phyloP scores from a whole-genome alignment of 495 filamentous ascomycete genomes.

The Aspergillus leporis region DNA sequence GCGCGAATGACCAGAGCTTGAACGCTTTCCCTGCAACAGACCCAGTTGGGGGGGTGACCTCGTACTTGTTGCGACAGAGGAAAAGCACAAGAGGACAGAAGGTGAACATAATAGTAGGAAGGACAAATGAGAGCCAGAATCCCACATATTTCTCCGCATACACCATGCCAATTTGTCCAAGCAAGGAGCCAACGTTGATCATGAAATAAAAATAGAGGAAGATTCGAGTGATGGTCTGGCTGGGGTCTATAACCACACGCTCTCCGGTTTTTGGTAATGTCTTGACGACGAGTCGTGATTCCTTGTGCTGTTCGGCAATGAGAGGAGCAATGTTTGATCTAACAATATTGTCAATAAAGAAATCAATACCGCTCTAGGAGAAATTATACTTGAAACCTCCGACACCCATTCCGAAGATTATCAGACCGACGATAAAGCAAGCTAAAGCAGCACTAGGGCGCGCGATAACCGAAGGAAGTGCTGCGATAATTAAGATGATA shows the following conservation, averaged over 20 bases:
- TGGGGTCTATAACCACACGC: slow-evolving; percentile 67
- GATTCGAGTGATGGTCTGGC: slow-evolving; percentile 51
- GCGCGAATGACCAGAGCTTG: slow-evolving; percentile 52
- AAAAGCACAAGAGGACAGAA: slow-evolving; percentile 61
- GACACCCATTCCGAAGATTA: slow-evolving; percentile 51
- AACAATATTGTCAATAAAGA: not conserved
- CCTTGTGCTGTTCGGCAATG: slow-evolving; percentile 51
- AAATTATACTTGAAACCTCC: slow-evolving; percentile 53
- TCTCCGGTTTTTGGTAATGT: slow-evolving; percentile 51
- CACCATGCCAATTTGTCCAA: slow-evolving; percentile 56
- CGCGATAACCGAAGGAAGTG: slow-evolving; percentile 60
- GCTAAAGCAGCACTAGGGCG: slow-evolving; percentile 47
- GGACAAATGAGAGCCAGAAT: slow-evolving; percentile 68
- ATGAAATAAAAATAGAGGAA: slow-evolving; percentile 52
- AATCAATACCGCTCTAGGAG: not conserved
- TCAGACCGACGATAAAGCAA: slow-evolving; percentile 63
- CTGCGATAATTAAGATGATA: slow-evolving; percentile 62
- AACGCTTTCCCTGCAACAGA: slow-evolving; percentile 61
- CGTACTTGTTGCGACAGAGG: slow-evolving; percentile 60
- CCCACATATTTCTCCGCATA: slow-evolving; percentile 75
- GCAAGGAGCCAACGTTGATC: slow-evolving; percentile 52
- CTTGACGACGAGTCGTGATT: slow-evolving; percentile 38
- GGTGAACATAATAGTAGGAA: slow-evolving; percentile 60
- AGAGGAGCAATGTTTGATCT: slow-evolving; percentile 63
- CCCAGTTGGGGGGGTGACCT: slow-evolving; percentile 58